Evolutionary conservation across 1,139 yeast genomes (phyloP).

Genomic region (Pneumocystis wakefieldiae): DNA sequence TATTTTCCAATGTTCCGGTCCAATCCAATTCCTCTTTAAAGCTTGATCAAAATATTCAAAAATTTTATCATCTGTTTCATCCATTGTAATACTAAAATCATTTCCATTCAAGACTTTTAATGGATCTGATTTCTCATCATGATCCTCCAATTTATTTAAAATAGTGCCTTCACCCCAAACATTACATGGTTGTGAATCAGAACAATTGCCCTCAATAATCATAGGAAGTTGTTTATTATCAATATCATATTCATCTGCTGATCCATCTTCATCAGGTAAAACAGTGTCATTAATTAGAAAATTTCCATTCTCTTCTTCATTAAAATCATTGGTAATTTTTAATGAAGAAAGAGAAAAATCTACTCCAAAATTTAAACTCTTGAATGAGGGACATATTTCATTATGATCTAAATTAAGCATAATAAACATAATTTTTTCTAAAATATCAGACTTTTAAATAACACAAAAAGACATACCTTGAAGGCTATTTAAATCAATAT

Average conservation of each 20-base stretch:
- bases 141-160: not conserved
- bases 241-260: not conserved
- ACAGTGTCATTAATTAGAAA: conserved; percentile 4
- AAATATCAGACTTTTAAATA: conserved; percentile 11
- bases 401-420: conserved; percentile 5
- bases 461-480: conserved; percentile 6
- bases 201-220: not conserved
- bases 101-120: conserved; percentile 1
- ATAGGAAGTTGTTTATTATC: not conserved
- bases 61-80: conserved; percentile 41
- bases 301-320: conserved; percentile 1
- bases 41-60: conserved; percentile 69
- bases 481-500: conserved; percentile 6
- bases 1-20: conserved; percentile 90
- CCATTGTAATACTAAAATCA: conserved; percentile 2
- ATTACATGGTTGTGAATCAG: conserved; percentile 13
- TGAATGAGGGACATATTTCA: conserved; percentile 27
- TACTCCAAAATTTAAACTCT: conserved; percentile 24
- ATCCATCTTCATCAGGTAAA: not conserved
- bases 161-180: conserved; percentile 8
- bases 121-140: not conserved
- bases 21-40: conserved; percentile 65
- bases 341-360: conserved; percentile 1
- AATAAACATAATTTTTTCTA: conserved; percentile 16
- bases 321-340: not conserved